These are phyloP conservation scores for Ceratocystis alfenasii DNA, from an alignment of 2,329 filamentous ascomycete species.

Conservation along the genomic window DNA sequence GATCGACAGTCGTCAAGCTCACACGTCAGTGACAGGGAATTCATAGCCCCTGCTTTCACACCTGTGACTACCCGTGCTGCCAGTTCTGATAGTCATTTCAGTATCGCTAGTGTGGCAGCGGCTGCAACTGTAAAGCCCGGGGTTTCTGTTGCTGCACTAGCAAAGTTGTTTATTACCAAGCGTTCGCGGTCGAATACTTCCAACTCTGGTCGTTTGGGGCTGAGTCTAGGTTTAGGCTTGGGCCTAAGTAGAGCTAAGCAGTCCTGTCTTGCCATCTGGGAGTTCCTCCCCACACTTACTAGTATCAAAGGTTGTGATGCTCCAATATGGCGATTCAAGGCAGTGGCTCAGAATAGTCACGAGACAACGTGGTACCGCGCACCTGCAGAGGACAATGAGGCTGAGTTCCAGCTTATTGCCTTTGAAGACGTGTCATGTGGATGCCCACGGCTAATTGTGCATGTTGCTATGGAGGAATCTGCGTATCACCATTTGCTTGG, in stretches of 20 bases:
- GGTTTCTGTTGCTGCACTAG: neutral
- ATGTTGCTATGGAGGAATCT: neutral
- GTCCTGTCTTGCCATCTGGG: neutral
- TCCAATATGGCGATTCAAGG: neutral
- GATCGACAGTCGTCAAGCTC: neutral
- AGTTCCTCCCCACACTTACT: neutral
- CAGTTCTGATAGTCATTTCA: neutral
- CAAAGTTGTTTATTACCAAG: neutral
- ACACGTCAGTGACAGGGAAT: neutral
- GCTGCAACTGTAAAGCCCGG: neutral
- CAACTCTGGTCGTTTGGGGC: too few relatives aligned
- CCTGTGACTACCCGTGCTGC: neutral
- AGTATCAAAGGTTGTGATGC: neutral
- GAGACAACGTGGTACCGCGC: neutral
- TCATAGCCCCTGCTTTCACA: neutral
- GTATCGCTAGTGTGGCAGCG: neutral
- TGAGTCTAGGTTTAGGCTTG: neutral
- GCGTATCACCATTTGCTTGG: neutral
- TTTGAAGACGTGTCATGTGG: conserved; percentile 6
- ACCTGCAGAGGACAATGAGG: neutral
- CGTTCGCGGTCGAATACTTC: too few relatives aligned
- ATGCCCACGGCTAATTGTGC: neutral
- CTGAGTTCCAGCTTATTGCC: neutral
- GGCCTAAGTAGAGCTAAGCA: neutral
- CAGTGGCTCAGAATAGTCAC: neutral